Evolutionary conservation across 2,329 filamentous ascomycete genomes (phyloP).

Genomic region (Fusarium chlamydosporum): DNA sequence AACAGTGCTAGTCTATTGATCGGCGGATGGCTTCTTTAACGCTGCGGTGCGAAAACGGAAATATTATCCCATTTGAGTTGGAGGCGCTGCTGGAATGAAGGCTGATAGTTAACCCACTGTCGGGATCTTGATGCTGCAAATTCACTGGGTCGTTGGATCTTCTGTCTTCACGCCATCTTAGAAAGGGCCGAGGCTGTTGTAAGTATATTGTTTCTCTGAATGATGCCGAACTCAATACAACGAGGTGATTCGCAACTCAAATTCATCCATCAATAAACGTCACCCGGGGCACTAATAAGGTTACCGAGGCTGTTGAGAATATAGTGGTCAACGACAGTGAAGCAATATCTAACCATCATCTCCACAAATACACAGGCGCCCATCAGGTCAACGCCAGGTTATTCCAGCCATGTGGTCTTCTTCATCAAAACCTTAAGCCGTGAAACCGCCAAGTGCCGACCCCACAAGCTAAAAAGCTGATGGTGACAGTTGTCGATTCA

Average conservation of each 20-base stretch:
- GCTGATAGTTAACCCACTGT: background rate
- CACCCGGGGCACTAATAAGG: no score
- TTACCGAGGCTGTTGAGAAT: slow-evolving; percentile 1
- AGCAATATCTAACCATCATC: background rate
- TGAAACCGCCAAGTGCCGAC: background rate
- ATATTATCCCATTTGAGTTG: background rate
- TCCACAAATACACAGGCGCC: background rate
- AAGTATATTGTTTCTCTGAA: background rate
- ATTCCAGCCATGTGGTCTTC: background rate
- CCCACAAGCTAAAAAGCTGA: background rate
- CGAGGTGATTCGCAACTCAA: no score
- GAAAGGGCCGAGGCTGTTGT: background rate
- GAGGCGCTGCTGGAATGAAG: background rate
- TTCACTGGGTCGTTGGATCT: background rate
- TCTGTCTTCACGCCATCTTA: background rate
- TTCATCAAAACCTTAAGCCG: background rate
- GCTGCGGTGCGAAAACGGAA: background rate
- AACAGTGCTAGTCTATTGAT: background rate
- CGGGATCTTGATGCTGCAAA: background rate
- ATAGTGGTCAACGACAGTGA: background rate
- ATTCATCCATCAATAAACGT: background rate
- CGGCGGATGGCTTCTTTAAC: background rate
- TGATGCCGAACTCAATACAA: no score
- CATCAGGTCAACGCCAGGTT: background rate
- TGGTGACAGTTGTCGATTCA: background rate